phyloP scores from a whole-genome alignment of 2,329 filamentous ascomycete genomes.

The Ascochyta koolunga region DNA sequence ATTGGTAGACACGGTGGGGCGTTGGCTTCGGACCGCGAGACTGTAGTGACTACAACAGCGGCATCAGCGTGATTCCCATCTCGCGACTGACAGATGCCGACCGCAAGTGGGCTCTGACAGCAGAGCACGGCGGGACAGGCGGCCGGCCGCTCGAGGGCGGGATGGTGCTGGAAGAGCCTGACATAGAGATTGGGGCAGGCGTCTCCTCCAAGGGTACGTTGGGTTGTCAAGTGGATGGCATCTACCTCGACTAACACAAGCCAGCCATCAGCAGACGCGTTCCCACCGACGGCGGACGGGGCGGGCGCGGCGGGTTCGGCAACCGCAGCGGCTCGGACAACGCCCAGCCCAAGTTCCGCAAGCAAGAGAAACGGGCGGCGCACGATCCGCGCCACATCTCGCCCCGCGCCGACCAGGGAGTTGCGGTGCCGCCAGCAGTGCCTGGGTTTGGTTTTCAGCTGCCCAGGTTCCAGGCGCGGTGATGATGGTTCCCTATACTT shows the following conservation, averaged over 20 bases:
- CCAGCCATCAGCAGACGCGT: constrained; percentile 46
- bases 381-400: constrained; percentile 44
- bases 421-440: constrained; percentile 60
- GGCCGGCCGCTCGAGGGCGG: constrained; percentile 79
- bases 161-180: constrained; percentile 92
- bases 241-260: constrained; percentile 17
- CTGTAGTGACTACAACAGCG: constrained; percentile 93
- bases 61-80: constrained; percentile 92
- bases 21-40: constrained; percentile 96
- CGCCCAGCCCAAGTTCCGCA: constrained; percentile 33
- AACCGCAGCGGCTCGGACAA: constrained; percentile 26
- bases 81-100: constrained; percentile 93
- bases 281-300: constrained; percentile 39
- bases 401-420: constrained; percentile 46
- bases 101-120: constrained; percentile 94
- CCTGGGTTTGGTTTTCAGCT: constrained; percentile 61
- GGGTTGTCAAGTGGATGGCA: no score
- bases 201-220: constrained; percentile 88
- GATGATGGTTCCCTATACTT: not conserved
- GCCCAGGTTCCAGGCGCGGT: constrained; percentile 28
- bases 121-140: constrained; percentile 90
- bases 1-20: constrained; percentile 85
- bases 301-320: constrained; percentile 25
- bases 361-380: constrained; percentile 33
- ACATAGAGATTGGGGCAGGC: constrained; percentile 97